These are phyloP conservation scores for Irpex lacteus DNA, from an alignment of 1,284 basidiomycete species.

Conservation along the genomic window DNA sequence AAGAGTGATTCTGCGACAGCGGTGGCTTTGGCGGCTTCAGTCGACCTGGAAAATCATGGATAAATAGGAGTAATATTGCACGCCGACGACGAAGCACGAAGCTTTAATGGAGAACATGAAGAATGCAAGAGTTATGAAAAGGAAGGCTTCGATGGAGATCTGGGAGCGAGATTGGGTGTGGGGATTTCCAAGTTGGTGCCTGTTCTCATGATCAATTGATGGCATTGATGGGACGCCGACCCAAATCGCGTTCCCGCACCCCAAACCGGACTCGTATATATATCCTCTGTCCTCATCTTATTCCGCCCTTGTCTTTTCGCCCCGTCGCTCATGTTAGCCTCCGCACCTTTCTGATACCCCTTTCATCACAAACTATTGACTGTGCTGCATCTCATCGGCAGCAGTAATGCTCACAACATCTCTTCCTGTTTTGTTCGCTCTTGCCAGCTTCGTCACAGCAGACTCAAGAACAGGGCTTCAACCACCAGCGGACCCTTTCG, in stretches of 20 bases:
- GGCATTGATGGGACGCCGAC: background rate
- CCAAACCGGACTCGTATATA: background rate
- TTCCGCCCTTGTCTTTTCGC: background rate
- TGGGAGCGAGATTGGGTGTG: background rate
- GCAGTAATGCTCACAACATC: background rate
- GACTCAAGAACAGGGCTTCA: background rate
- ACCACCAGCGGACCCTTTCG: slow-evolving; percentile 4
- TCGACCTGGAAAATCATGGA: background rate
- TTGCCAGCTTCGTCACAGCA: background rate
- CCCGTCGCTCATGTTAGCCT: background rate
- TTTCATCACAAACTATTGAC: background rate
- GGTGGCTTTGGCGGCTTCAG: background rate
- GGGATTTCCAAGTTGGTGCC: background rate
- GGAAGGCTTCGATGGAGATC: background rate
- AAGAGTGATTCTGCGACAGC: background rate
- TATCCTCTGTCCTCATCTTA: background rate
- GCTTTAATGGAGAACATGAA: background rate
- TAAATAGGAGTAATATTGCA: background rate
- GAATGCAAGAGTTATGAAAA: background rate
- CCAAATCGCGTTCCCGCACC: background rate
- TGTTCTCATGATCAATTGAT: background rate
- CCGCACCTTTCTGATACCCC: background rate
- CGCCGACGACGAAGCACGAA: background rate
- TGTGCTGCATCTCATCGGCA: no score
- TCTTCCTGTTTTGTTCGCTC: background rate